Percentiles rank a stretch among this genome's conserved stretches.
Evolutionary conservation across 2,329 filamentous ascomycete genomes (phyloP).

Genomic region (Periconia macrospinosa): DNA sequence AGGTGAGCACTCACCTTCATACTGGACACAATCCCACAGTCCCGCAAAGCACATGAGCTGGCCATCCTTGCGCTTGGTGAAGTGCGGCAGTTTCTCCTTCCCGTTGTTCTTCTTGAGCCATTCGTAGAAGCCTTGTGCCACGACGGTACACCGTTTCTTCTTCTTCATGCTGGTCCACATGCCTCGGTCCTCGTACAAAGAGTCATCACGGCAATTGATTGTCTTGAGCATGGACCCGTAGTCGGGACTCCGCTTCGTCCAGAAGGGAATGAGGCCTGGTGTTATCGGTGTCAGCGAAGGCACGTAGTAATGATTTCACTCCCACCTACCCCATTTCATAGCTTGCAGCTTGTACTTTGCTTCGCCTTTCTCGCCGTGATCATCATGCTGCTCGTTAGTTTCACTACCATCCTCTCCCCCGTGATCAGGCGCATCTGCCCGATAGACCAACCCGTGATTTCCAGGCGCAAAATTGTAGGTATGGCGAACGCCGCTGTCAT

Average conservation of each 20-base stretch:
- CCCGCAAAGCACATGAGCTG: conserved; percentile 87
- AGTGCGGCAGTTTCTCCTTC: conserved; percentile 85
- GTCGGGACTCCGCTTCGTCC: conserved; percentile 83
- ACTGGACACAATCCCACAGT: conserved; percentile 85
- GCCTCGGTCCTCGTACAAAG: conserved; percentile 71
- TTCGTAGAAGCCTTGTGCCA: conserved; percentile 94
- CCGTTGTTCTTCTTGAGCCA: conserved; percentile 81
- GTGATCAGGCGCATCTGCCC: conserved; percentile 68
- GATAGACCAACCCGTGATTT: conserved; percentile 81
- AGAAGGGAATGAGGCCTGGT: conserved; percentile 77
- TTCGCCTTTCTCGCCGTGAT: conserved; percentile 17
- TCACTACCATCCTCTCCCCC: conserved; percentile 45
- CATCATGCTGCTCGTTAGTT: conserved; percentile 15
- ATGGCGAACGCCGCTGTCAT: conserved; percentile 61
- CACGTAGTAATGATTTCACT: background rate
- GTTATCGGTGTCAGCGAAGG: conserved; percentile 14
- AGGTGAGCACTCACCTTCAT: conserved; percentile 61
- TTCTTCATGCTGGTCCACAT: conserved; percentile 95
- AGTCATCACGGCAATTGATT: conserved; percentile 94
- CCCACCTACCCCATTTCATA: conserved; percentile 79
- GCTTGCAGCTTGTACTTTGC: conserved; percentile 78
- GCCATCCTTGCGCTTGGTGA: conserved; percentile 77
- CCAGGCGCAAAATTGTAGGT: conserved; percentile 94
- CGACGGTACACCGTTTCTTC: conserved; percentile 80
- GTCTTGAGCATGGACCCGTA: conserved; percentile 80